Percentiles rank a stretch among this genome's conserved stretches.
Conservation (phyloP, 2,329 filamentous ascomycete genomes). For the Cercospora sesami region DNA sequence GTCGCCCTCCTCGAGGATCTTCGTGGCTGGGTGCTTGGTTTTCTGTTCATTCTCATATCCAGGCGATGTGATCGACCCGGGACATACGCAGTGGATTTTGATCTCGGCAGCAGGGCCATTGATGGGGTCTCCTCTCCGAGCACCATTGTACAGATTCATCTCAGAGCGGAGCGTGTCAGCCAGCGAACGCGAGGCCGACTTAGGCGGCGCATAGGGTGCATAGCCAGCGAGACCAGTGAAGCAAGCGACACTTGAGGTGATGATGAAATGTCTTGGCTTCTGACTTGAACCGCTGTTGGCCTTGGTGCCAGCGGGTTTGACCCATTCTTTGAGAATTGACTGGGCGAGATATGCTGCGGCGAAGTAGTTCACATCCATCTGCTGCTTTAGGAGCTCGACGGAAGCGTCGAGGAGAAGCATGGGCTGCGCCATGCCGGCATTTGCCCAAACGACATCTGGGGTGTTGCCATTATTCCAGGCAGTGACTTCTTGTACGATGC, state of each 20-base stretch:
- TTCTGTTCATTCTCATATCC: constrained; percentile 74
- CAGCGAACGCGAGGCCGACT: constrained; percentile 79
- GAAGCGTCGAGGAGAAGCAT: constrained; percentile 75
- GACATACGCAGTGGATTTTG: constrained; percentile 77
- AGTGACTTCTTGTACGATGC: constrained; percentile 69
- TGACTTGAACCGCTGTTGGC: constrained; percentile 16
- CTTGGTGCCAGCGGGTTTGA: constrained; percentile 48
- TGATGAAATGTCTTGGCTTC: constrained; percentile 74
- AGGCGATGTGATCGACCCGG: constrained; percentile 76
- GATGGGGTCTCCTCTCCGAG: constrained; percentile 43
- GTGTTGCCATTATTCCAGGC: constrained; percentile 72
- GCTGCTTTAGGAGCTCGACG: constrained; percentile 64
- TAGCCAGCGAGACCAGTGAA: constrained; percentile 82
- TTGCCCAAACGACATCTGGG: constrained; percentile 88
- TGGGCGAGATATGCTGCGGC: constrained; percentile 83
- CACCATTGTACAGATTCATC: constrained; percentile 77
- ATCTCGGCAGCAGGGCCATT: constrained; percentile 62
- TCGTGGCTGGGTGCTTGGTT: constrained; percentile 77
- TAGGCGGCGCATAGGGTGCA: constrained; percentile 76
- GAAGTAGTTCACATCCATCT: constrained; percentile 95
- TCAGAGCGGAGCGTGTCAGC: constrained; percentile 84
- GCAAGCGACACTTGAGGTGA: constrained; percentile 76
- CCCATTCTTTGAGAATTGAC: constrained; percentile 74
- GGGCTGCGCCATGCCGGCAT: constrained; percentile 74
- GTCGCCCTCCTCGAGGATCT: constrained; percentile 78